These are phyloP conservation scores for Miamiensis avidus DNA, from an alignment of 169 alveolate genomes.

Conservation along the genomic window DNA sequence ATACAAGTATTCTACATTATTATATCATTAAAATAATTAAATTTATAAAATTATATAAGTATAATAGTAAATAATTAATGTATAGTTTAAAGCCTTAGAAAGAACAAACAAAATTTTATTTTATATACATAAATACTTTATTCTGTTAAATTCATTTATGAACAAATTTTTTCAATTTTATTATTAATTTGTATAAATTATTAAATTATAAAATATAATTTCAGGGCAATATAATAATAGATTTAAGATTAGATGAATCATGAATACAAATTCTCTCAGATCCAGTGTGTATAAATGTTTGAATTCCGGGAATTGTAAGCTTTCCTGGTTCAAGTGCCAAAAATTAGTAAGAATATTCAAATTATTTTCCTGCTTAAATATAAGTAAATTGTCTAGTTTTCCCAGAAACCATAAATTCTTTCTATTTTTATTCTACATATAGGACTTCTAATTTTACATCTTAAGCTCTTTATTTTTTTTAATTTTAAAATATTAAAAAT, in stretches of 20 bases:
- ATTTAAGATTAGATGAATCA: background rate
- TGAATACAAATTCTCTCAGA: background rate
- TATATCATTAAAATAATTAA: too few species aligned
- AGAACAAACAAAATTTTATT: too few species aligned
- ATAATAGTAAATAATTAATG: too few species aligned
- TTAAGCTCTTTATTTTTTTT: too few species aligned
- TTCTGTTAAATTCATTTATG: background rate
- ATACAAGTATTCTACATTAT: too few species aligned
- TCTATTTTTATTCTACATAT: background rate
- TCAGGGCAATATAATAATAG: background rate
- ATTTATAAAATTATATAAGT: too few species aligned
- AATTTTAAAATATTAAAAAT: too few species aligned
- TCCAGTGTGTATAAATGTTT: background rate
- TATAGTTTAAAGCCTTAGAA: background rate
- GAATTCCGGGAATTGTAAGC: background rate
- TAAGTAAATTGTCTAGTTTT: background rate
- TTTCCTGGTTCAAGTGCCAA: background rate
- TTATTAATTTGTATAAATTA: background rate
- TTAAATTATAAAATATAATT: too few species aligned
- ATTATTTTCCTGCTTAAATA: background rate
- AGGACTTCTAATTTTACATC: too few species aligned
- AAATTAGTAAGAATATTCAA: background rate
- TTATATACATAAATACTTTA: background rate
- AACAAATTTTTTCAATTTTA: too few species aligned
- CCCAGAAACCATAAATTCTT: background rate